Base-by-base conservation (phyloP, 192 early-diverging fungal genomes). In the Pilobolus umbonatus region DNA sequence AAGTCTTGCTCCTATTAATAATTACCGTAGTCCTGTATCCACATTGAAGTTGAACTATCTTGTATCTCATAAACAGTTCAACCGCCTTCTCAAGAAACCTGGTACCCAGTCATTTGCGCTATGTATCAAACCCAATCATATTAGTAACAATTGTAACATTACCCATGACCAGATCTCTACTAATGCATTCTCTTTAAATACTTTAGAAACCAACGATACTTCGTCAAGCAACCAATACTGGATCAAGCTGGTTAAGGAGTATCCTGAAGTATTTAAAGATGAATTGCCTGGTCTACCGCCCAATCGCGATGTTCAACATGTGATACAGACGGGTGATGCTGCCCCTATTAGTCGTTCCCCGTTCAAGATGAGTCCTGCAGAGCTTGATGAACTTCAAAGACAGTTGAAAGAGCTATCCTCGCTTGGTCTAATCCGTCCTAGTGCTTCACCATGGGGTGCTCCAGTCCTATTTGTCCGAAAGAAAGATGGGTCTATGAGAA, bases 401-500 rank as follows among this genome's bases (percentile, higher is more conserved):
- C 55, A 64, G 14, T 3, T 56, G 1, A 26, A 64, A 5, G 54
- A 48, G 29, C 49, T 64, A 29, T 44, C 57, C 9, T 1, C 26
- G 14, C 24, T 64, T 4, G 29, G 62, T 0, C 8, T 56, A 2
- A 64, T 64, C 17, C 32, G 35, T 0, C 62, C 54, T 2, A 56
- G 31, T 5, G 28, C 55, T 14, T 64, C 62, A 0, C 54, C 62
- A 28, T 64, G 62, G 54, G 62, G 45, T 1, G 57, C 45, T 12
- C 32, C 44, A 21, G 57, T 59, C 0, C 28, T 52, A 43, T 61
- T 61, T 42, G 79, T 73, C 0, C 8, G 19, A 1, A 80, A 81
- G 57, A 82, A 83, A 48, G 64, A 69, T 56, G 47, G 76, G 0
- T 39, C 62, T 2, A 3, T 79, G n/a, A 62, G 71, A 0, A 46